These are phyloP conservation scores for Gymnopilus junonius DNA, from an alignment of 768 basidiomycete genomes.

Conservation along the genomic window DNA sequence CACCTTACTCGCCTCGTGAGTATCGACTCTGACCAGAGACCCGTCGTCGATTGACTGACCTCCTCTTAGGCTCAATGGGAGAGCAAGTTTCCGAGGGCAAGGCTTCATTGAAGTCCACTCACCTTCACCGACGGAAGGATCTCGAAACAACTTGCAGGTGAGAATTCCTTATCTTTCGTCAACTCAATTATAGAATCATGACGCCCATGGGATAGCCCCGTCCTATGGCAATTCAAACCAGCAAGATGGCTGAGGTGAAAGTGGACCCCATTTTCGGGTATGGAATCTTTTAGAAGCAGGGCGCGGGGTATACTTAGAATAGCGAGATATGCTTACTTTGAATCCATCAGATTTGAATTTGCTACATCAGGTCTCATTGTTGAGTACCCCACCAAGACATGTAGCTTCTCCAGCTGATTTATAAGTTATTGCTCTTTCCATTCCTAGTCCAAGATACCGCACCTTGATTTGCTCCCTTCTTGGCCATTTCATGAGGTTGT, in stretches of 20 bases:
- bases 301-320: no score
- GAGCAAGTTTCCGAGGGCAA: slow-evolving; percentile 1
- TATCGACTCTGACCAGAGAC: neutral
- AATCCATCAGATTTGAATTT: no score
- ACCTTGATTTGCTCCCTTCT: no score
- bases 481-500: no score
- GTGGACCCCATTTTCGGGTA: neutral
- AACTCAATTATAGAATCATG: neutral
- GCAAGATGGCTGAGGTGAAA: slow-evolving; percentile 1
- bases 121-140: neutral
- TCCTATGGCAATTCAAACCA: slow-evolving; percentile 1
- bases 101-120: neutral
- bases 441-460: no score
- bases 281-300: neutral
- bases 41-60: neutral
- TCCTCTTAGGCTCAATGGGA: slow-evolving; percentile 8
- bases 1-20: slow-evolving; percentile 16
- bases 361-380: no score
- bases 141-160: neutral
- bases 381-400: no score
- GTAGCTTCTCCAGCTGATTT: no score
- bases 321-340: no score
- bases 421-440: no score
- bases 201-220: neutral
- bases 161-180: neutral